These are phyloP conservation scores for Coemansia sp. DNA, from an alignment of 192 early-diverging fungal genomes.

Conservation along the genomic window DNA sequence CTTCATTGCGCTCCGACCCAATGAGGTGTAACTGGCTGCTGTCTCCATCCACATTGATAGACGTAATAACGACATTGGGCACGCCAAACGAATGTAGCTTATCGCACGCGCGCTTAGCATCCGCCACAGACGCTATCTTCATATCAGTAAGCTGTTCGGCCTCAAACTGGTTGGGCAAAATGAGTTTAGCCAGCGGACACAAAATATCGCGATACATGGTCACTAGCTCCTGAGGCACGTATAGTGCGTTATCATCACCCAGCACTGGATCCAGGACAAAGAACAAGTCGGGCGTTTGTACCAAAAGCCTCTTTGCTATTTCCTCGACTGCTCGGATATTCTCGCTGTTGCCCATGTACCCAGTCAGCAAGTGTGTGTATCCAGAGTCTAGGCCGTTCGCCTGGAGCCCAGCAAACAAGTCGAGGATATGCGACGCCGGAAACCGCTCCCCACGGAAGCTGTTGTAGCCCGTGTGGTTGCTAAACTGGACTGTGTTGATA, in stretches of 20 bases:
- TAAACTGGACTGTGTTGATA: slow-evolving; percentile 90
- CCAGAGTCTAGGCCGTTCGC: slow-evolving; percentile 65
- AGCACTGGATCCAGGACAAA: slow-evolving; percentile 85
- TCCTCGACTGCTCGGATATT: slow-evolving; percentile 59
- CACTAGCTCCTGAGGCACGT: slow-evolving; percentile 77
- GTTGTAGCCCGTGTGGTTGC: slow-evolving; percentile 91
- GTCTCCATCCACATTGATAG: slow-evolving; percentile 54
- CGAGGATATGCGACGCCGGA: slow-evolving; percentile 61
- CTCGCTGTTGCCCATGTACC: slow-evolving; percentile 80
- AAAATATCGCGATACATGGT: slow-evolving; percentile 72
- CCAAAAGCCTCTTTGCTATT: slow-evolving; percentile 58
- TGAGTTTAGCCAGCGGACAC: slow-evolving; percentile 66
- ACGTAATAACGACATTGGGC: slow-evolving; percentile 75
- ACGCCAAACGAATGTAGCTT: slow-evolving; percentile 67
- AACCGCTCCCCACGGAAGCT: slow-evolving; percentile 69
- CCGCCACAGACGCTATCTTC: slow-evolving; percentile 52
- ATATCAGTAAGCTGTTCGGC: slow-evolving; percentile 70
- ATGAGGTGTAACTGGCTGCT: slow-evolving; percentile 46
- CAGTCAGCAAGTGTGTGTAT: slow-evolving; percentile 83
- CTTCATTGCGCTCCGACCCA: slow-evolving; percentile 36
- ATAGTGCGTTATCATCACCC: slow-evolving; percentile 83
- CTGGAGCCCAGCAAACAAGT: slow-evolving; percentile 71
- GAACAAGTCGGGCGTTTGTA: slow-evolving; percentile 37
- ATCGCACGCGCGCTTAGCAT: slow-evolving; percentile 59
- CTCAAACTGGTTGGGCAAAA: slow-evolving; percentile 94